Evolutionary conservation across 2,329 filamentous ascomycete genomes (phyloP), one percentile per base, ranked within the genome.

Genomic region (Stagonosporopsis chrysanthemi): DNA sequence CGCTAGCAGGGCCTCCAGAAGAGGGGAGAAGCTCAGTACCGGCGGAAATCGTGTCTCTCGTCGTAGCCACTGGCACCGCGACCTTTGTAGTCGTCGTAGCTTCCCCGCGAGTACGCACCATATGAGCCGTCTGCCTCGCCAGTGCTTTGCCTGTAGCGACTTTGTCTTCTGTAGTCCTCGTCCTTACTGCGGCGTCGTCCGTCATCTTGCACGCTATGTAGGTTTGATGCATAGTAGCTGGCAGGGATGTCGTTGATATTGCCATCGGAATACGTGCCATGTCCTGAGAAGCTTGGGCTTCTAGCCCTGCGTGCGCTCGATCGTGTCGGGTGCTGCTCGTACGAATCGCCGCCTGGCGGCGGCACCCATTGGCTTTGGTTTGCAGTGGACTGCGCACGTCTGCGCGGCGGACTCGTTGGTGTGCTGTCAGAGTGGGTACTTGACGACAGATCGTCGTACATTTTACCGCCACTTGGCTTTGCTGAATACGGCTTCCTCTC

Each of bases 401-500:
- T 66, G 14, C 67, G 70, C 38, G 67, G 68, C 7, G 70, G 66
- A 6, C 64, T 60, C 12, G 49, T 11, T 12, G 56, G 38, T 6
- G 64, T 60, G 24, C 61, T 43, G 19, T 76, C 73, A 4, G 68
- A 62, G 15, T 71, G 58, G n/a, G 65, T 39, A 46, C 66, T 68
- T n/a, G 67, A 33, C 59, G 62, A 49, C 5, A 68, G 64, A 23
- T 76, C 71, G 1, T 82, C 79, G 57, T 87, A 84, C 3, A 79
- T 71, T 69, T 87, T 89, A 7, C 86, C 87, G 24, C 76, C 79
- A 9, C 86, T 86, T 15, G 86, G 85, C 23, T 83, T 82, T 1
- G 83, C 83, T 24, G 76, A 78, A 66, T 90, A 90, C 0, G 88
- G 88, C 58, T 89, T 85, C 35, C 88, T 79, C 65, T 89, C 84